These are phyloP conservation scores for Naumovozyma baii DNA, from an alignment of 805 yeast genomes.

Conservation along the genomic window DNA sequence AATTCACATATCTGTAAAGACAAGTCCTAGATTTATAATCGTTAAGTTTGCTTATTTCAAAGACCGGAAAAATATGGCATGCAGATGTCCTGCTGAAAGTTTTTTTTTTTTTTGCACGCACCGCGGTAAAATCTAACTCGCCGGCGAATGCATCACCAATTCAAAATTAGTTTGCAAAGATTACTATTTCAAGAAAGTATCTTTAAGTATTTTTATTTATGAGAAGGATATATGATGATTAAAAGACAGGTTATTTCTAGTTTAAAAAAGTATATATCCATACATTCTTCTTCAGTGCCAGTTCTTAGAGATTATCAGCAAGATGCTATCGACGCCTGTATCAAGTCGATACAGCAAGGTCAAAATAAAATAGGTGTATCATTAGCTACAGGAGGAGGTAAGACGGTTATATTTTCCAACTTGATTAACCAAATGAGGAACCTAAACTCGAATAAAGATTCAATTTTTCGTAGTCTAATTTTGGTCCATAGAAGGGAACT, in stretches of 20 bases:
- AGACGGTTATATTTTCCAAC: slow-evolving; percentile 68
- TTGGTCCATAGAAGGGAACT: slow-evolving; percentile 78
- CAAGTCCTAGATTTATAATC: too few relatives aligned
- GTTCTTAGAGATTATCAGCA: slow-evolving; percentile 50
- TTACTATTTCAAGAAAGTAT: too few relatives aligned
- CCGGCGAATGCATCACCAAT: too few relatives aligned
- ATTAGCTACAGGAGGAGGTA: slow-evolving; percentile 92
- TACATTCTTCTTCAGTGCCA: not conserved
- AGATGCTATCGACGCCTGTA: slow-evolving; percentile 53
- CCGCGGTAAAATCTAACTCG: too few relatives aligned
- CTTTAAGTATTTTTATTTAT: too few relatives aligned
- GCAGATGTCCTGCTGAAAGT: too few relatives aligned
- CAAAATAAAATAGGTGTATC: slow-evolving; percentile 63
- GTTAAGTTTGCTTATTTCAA: too few relatives aligned
- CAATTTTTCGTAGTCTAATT: slow-evolving; percentile 35
- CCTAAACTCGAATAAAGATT: not conserved
- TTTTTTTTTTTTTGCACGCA: too few relatives aligned
- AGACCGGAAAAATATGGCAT: too few relatives aligned
- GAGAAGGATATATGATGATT: not conserved
- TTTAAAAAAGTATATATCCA: not conserved
- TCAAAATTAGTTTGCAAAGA: too few relatives aligned
- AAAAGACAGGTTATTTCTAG: not conserved
- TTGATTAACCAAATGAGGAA: slow-evolving; percentile 35
- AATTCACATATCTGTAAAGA: not conserved
- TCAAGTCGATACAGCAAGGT: slow-evolving; percentile 39